A percentile compares a stretch with the other conserved stretches of the same genome.
These are phyloP conservation scores for Wallacemonas sp. DNA, from an alignment of 208 protist genomes.

Conservation along the genomic window DNA sequence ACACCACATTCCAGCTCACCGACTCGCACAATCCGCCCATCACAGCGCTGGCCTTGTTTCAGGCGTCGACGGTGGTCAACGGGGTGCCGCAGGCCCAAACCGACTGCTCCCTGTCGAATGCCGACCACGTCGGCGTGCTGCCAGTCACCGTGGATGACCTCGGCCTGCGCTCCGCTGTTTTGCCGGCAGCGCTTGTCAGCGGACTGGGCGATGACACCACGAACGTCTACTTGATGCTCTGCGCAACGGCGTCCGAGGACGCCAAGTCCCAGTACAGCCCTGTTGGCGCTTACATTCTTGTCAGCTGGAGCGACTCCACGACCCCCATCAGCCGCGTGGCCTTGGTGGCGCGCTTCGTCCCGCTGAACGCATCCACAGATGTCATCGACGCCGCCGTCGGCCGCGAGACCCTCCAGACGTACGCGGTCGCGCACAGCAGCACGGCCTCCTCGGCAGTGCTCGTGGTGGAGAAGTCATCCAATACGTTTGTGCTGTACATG, in stretches of 20 bases:
- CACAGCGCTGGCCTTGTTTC: constrained; percentile 42
- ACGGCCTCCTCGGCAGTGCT: constrained; percentile 26
- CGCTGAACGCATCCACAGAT: constrained; percentile 35
- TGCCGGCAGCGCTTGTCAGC: constrained; percentile 31
- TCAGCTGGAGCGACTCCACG: constrained; percentile 33
- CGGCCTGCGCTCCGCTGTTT: constrained; percentile 38
- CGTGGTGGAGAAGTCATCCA: constrained; percentile 33
- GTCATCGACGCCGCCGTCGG: constrained; percentile 30
- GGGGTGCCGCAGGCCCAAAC: constrained; percentile 13
- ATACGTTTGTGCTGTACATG: constrained; percentile 41
- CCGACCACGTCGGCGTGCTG: constrained; percentile 24
- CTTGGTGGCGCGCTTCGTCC: constrained; percentile 39
- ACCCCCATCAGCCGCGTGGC: constrained; percentile 27
- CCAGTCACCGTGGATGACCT: constrained; percentile 35
- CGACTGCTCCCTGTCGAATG: constrained; percentile 22
- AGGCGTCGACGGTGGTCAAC: constrained; percentile 14
- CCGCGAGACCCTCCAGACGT: constrained; percentile 12
- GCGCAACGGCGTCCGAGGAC: constrained; percentile 53
- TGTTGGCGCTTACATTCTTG: constrained; percentile 52
- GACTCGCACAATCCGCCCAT: constrained; percentile 59
- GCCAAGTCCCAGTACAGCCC: constrained; percentile 37
- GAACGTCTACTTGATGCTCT: constrained; percentile 45
- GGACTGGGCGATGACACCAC: constrained; percentile 24
- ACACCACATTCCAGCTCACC: constrained; percentile 53
- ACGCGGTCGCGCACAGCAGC: constrained; percentile 12